These are phyloP conservation scores for Bisporella sp. DNA, from an alignment of 2,329 filamentous ascomycete species.

Conservation along the genomic window DNA sequence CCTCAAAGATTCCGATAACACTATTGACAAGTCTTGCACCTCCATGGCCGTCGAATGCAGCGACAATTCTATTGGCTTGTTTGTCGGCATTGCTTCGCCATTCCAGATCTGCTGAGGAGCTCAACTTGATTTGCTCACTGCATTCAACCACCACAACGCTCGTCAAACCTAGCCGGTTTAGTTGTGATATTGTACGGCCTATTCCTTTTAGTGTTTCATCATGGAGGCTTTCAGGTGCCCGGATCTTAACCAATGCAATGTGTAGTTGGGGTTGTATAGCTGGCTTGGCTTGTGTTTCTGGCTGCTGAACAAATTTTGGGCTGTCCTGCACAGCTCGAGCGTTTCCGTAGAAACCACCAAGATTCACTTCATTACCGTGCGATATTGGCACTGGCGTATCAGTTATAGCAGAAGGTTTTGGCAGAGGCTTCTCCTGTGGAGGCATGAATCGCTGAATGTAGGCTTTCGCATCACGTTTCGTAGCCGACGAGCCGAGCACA, in stretches of 20 bases:
- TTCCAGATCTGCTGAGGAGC: constrained; percentile 12
- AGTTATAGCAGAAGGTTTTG: constrained; percentile 1
- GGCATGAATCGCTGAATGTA: constrained; percentile 81
- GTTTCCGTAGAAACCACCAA: constrained; percentile 53
- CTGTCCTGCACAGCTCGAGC: constrained; percentile 48
- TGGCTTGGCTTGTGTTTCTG: constrained; percentile 22
- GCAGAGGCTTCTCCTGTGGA: constrained; percentile 20
- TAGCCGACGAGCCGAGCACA: constrained; percentile 80
- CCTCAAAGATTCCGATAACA: constrained; percentile 30
- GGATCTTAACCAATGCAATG: constrained; percentile 80
- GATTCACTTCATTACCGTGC: constrained; percentile 44
- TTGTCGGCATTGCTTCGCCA: constrained; percentile 43
- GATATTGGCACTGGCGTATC: constrained; percentile 14
- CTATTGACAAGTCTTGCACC: constrained; percentile 60
- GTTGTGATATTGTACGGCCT: constrained; percentile 75
- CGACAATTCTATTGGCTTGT: constrained; percentile 68
- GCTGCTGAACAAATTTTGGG: constrained; percentile 51
- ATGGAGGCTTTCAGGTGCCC: constrained; percentile 63
- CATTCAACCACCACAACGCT: constrained; percentile 82
- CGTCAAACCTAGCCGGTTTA: constrained; percentile 72
- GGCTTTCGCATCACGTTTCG: constrained; percentile 84
- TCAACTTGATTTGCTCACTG: constrained; percentile 30
- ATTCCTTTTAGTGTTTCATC: constrained; percentile 66
- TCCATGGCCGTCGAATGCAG: constrained; percentile 64
- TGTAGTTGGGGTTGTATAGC: constrained; percentile 43